Evolutionary conservation across 306 rosid species (phyloP).

Genomic region (Castanea sativa): DNA sequence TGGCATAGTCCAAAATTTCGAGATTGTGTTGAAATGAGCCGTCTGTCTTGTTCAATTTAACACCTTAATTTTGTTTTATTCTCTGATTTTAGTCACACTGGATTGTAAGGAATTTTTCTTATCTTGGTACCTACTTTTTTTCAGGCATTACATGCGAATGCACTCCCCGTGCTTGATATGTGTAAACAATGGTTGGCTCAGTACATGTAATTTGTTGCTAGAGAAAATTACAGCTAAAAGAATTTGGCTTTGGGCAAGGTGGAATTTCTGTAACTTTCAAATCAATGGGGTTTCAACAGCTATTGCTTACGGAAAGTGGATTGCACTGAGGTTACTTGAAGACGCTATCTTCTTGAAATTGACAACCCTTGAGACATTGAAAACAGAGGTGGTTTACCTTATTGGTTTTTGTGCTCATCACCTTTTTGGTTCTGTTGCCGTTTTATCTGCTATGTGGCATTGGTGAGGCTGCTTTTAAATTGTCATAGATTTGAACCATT

Average conservation of each 20-base stretch:
- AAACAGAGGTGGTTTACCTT: background rate
- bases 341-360: background rate
- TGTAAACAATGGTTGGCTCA: conserved; percentile 99
- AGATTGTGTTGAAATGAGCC: background rate
- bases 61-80: background rate
- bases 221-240: conserved; percentile 4
- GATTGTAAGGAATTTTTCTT: conserved; percentile 14
- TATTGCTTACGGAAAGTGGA: background rate
- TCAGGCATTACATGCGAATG: conserved; percentile 96
- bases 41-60: background rate
- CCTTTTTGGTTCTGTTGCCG: conserved; percentile 20
- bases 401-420: conserved; percentile 11
- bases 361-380: background rate
- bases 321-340: background rate
- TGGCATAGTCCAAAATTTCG: background rate
- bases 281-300: conserved; percentile 14
- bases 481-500: background rate
- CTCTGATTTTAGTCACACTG: background rate
- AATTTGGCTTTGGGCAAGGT: conserved; percentile 17
- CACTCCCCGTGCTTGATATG: conserved; percentile 98
- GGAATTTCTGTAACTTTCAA: conserved; percentile 8
- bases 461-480: background rate
- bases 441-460: conserved; percentile 21
- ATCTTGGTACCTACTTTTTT: conserved; percentile 26
- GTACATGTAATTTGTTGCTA: conserved; percentile 59